Percentiles rank a stretch among this genome's conserved stretches.
phyloP scores from a whole-genome alignment of 352 stramenopile species.

The Phytophthora constricta region DNA sequence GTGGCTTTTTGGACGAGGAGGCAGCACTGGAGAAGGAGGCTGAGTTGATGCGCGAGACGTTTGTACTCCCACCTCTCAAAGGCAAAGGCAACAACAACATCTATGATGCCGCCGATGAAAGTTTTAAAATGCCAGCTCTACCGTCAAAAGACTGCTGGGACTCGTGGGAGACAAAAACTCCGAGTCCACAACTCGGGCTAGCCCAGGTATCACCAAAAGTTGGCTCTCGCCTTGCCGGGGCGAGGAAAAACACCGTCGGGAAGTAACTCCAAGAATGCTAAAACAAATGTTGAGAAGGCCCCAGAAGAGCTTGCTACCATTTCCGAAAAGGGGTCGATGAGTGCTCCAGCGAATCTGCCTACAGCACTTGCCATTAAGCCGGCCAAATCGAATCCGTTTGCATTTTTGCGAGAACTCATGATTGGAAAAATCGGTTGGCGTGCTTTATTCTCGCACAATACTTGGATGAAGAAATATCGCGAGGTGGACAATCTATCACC shows the following conservation, averaged over 20 bases:
- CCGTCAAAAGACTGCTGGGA: slow-evolving; percentile 57
- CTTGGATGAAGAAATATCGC: slow-evolving; percentile 66
- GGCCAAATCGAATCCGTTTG: slow-evolving; percentile 35
- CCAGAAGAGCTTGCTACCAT: slow-evolving; percentile 5
- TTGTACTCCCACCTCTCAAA: slow-evolving; percentile 80
- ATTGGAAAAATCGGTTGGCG: slow-evolving; percentile 31
- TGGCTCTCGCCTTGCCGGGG: slow-evolving; percentile 18
- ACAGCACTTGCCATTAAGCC: slow-evolving; percentile 22
- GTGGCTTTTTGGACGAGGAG: slow-evolving; percentile 57
- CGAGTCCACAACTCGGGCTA: slow-evolving; percentile 8
- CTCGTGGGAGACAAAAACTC: slow-evolving; percentile 18
- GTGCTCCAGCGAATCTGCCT: not conserved
- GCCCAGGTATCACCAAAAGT: slow-evolving; percentile 18
- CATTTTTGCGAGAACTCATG: slow-evolving; percentile 47
- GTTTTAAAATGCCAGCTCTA: slow-evolving; percentile 83
- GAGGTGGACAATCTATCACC: slow-evolving; percentile 42
- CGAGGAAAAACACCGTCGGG: slow-evolving; percentile 14
- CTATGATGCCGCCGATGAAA: slow-evolving; percentile 64
- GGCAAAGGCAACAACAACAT: slow-evolving; percentile 61
- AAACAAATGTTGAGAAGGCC: slow-evolving; percentile 1
- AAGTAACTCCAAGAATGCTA: slow-evolving; percentile 4
- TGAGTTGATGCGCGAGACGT: slow-evolving; percentile 75
- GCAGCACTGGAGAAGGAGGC: slow-evolving; percentile 79
- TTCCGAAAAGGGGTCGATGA: slow-evolving; percentile 10
- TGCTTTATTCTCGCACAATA: slow-evolving; percentile 53